Percentiles rank a stretch among this genome's conserved stretches.
Evolutionary conservation across 805 yeast species (phyloP).

Genomic region (Kodamaea leandrae): DNA sequence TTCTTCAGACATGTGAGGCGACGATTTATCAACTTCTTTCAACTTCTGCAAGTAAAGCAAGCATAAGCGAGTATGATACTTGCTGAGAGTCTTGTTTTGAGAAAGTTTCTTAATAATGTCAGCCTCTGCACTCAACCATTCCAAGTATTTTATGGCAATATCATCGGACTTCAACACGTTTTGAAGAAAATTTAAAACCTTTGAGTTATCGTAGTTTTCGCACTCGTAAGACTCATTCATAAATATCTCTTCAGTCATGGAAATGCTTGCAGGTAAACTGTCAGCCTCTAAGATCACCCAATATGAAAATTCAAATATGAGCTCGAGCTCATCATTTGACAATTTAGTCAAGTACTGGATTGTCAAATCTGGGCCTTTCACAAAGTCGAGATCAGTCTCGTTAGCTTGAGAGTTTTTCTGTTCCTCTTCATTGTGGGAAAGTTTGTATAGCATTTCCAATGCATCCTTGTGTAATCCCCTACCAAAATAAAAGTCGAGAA

Average conservation of each 20-base stretch:
- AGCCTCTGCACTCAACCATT: slow-evolving; percentile 40
- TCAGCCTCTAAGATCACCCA: slow-evolving; percentile 45
- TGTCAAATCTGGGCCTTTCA: slow-evolving; percentile 43
- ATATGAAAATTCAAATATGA: slow-evolving; percentile 55
- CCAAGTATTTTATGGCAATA: slow-evolving; percentile 43
- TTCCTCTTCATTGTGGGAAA: slow-evolving; percentile 16
- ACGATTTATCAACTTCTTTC: slow-evolving; percentile 12
- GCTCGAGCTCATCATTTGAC: slow-evolving; percentile 44
- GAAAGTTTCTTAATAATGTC: slow-evolving; percentile 24
- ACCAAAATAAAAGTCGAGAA: slow-evolving; percentile 75
- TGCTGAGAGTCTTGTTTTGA: slow-evolving; percentile 18
- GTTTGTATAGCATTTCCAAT: slow-evolving; percentile 50
- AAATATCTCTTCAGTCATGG: slow-evolving; percentile 51
- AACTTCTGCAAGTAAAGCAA: slow-evolving; percentile 31
- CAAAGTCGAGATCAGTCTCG: slow-evolving; percentile 22
- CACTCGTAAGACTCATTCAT: slow-evolving; percentile 63
- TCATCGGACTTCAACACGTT: slow-evolving; percentile 19
- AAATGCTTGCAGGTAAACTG: slow-evolving; percentile 2
- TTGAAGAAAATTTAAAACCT: slow-evolving; percentile 53
- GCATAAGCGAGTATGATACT: slow-evolving; percentile 35
- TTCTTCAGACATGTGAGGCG: slow-evolving; percentile 9
- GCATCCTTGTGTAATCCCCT: slow-evolving; percentile 64
- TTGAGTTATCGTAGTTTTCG: slow-evolving; percentile 51
- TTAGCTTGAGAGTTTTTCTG: slow-evolving; percentile 15
- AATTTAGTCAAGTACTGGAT: slow-evolving; percentile 60